Conservation (phyloP, 208 protist species). For the Histomonas meleagridis region DNA sequence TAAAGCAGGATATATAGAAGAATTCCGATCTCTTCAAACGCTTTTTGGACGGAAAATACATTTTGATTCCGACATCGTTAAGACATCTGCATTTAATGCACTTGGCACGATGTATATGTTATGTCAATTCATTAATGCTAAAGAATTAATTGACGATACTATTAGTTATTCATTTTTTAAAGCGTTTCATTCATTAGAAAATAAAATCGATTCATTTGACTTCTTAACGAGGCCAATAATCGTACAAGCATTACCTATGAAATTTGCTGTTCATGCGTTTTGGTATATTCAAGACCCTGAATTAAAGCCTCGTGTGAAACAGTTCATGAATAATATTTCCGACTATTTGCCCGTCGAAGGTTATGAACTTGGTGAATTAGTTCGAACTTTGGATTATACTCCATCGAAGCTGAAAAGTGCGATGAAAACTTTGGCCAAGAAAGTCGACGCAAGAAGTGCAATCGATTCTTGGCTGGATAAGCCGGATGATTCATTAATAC, state of each 20-base stretch:
- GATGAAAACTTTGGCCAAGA: not conserved
- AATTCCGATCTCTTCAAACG: not conserved
- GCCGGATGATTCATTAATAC: not conserved
- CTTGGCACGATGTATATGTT: not conserved
- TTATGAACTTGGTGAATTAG: not conserved
- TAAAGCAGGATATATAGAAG: not conserved
- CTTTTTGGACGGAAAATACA: not conserved
- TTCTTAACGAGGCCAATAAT: not conserved
- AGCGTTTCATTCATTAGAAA: not conserved
- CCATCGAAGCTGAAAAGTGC: not conserved
- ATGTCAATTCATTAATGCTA: not conserved
- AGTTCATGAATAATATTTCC: not conserved
- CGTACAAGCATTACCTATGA: not conserved
- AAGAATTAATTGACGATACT: not conserved
- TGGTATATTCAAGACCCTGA: not conserved
- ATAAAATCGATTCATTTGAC: not conserved
- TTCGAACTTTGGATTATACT: not conserved
- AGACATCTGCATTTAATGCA: not conserved
- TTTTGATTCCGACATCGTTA: not conserved
- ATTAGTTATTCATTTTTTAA: not conserved
- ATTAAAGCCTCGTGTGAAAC: not conserved
- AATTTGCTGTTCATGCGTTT: not conserved
- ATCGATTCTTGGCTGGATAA: not conserved
- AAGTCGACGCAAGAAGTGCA: not conserved
- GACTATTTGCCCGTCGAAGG: not conserved